phyloP scores from a whole-genome alignment of 257 asterid species.

The Solanum chaucha region DNA sequence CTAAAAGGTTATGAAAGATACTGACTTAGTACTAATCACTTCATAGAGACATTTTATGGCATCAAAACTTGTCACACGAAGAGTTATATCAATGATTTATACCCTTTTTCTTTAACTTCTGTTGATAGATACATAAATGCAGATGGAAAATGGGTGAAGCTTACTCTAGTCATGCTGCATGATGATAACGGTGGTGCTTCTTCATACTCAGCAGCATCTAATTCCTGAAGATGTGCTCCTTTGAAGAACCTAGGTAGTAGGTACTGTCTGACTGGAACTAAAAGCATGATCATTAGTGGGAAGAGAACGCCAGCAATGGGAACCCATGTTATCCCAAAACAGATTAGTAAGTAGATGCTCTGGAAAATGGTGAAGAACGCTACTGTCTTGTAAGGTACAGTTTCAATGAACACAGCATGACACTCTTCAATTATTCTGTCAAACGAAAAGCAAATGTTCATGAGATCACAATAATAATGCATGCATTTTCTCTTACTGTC shows the following conservation, averaged over 20 bases:
- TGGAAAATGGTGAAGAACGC: slow-evolving; percentile 11
- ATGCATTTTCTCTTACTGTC: not conserved
- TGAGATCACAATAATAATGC: not conserved
- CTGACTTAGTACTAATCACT: not conserved
- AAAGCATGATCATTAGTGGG: slow-evolving; percentile 14
- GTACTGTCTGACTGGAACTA: slow-evolving; percentile 13
- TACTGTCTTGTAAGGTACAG: slow-evolving; percentile 14
- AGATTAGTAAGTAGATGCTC: slow-evolving; percentile 9
- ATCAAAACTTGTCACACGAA: not conserved
- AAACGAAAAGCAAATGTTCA: not conserved
- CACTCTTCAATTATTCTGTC: slow-evolving; percentile 9
- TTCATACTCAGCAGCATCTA: slow-evolving; percentile 15
- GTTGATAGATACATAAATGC: not conserved
- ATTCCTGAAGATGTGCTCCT: slow-evolving; percentile 10
- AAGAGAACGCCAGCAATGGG: slow-evolving; percentile 14
- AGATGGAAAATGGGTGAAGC: not conserved
- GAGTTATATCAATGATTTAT: not conserved
- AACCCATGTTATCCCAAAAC: slow-evolving; percentile 16
- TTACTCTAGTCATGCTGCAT: slow-evolving; percentile 8
- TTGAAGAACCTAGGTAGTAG: slow-evolving; percentile 7
- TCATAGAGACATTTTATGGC: not conserved
- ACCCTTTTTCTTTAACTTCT: not conserved
- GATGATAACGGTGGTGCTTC: slow-evolving; percentile 9
- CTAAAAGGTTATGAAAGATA: not conserved
- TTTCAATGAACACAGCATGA: slow-evolving; percentile 8